Evolutionary conservation across 345 rosid genomes (phyloP).

Genomic region (Kandelia obovata): DNA sequence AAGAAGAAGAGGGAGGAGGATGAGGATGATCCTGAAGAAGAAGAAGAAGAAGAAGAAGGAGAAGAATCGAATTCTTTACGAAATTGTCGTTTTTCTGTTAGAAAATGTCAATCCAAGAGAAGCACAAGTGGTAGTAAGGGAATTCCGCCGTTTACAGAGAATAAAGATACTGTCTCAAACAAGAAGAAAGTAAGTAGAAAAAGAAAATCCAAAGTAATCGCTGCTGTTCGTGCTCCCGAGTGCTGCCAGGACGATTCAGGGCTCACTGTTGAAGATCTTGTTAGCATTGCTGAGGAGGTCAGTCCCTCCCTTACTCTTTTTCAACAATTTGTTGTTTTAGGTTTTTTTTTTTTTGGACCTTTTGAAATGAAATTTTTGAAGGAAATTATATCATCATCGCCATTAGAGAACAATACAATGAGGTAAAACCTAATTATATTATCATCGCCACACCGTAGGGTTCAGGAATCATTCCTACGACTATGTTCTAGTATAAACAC

Average conservation of each 20-base stretch:
- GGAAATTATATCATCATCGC: no score
- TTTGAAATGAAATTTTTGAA: no score
- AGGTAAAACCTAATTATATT: no score
- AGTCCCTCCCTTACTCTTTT: background rate
- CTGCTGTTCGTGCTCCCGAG: background rate
- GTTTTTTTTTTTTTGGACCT: background rate
- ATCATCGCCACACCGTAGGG: no score
- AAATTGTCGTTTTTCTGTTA: background rate
- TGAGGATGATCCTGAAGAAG: background rate
- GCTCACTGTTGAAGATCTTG: slow-evolving; percentile 47
- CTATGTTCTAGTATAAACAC: no score
- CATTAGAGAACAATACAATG: no score
- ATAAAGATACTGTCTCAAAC: background rate
- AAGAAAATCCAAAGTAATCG: background rate
- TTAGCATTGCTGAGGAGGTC: slow-evolving; percentile 56
- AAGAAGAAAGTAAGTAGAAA: background rate
- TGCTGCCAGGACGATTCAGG: background rate
- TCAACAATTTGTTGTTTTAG: background rate
- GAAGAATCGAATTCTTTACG: background rate
- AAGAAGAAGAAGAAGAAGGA: background rate
- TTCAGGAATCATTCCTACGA: no score
- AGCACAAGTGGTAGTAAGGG: background rate
- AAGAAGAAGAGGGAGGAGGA: background rate
- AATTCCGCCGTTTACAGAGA: background rate
- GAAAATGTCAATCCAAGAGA: background rate